Percentiles rank a stretch among this genome's conserved stretches.
These are phyloP conservation scores for Pseudogymnoascus pannorum DNA, from an alignment of 2,329 filamentous ascomycete species.

Conservation along the genomic window DNA sequence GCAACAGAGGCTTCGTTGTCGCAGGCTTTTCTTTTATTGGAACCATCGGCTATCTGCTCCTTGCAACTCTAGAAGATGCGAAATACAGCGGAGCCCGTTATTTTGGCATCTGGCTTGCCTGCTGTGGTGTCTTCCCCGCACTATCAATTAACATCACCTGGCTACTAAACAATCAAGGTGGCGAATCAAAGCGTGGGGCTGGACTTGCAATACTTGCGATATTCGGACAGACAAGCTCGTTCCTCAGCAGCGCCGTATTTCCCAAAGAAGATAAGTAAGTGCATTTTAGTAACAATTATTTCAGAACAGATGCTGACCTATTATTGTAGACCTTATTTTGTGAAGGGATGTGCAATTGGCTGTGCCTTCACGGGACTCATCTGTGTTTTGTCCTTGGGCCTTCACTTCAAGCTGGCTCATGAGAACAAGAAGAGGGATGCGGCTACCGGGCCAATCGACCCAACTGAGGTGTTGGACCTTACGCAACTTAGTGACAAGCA, in stretches of 20 bases:
- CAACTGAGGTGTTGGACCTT: slow-evolving; percentile 9
- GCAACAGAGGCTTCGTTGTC: slow-evolving; percentile 31
- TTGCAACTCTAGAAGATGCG: slow-evolving; percentile 22
- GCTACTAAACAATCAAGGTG: slow-evolving; percentile 28
- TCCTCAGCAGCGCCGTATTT: slow-evolving; percentile 24
- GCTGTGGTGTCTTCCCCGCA: slow-evolving; percentile 29
- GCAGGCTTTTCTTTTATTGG: slow-evolving; percentile 24
- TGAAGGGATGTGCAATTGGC: slow-evolving; percentile 17
- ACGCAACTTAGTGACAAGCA: slow-evolving; percentile 30
- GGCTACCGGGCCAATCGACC: not conserved
- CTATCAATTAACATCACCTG: slow-evolving; percentile 28
- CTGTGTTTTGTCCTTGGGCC: slow-evolving; percentile 12
- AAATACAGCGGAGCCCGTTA: slow-evolving; percentile 30
- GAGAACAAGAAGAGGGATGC: slow-evolving; percentile 11
- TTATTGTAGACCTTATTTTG: slow-evolving; percentile 29
- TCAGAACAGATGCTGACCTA: slow-evolving; percentile 31
- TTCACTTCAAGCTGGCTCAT: slow-evolving; percentile 11
- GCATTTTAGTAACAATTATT: not conserved
- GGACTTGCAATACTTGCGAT: slow-evolving; percentile 22
- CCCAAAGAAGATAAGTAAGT: slow-evolving; percentile 20
- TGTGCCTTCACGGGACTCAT: slow-evolving; percentile 10
- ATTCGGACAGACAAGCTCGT: slow-evolving; percentile 28
- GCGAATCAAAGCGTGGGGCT: slow-evolving; percentile 26
- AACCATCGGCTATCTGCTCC: slow-evolving; percentile 30
- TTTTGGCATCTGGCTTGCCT: slow-evolving; percentile 32